These are phyloP conservation scores for Verticillium alfalfae DNA, from an alignment of 2,329 filamentous ascomycete genomes.

Conservation along the genomic window DNA sequence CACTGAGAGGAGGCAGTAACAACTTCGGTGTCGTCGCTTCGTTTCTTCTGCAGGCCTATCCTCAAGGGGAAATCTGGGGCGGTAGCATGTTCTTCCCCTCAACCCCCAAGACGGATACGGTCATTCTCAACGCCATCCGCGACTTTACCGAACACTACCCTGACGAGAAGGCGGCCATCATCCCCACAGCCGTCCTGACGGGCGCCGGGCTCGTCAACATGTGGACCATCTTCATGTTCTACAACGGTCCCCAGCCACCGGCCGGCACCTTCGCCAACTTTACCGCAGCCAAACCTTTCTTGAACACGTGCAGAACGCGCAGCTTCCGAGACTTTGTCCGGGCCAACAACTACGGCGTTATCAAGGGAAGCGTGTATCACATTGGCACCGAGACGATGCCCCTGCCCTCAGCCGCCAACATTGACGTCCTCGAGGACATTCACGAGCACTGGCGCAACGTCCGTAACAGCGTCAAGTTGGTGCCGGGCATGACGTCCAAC, in stretches of 20 bases:
- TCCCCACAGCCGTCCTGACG: slow-evolving; percentile 46
- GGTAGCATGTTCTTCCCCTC: slow-evolving; percentile 32
- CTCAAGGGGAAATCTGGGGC: slow-evolving; percentile 34
- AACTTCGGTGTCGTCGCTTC: slow-evolving; percentile 48
- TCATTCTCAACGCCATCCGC: slow-evolving; percentile 39
- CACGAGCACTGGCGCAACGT: slow-evolving; percentile 26
- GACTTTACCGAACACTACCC: slow-evolving; percentile 53
- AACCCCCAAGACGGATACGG: slow-evolving; percentile 18
- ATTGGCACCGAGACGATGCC: slow-evolving; percentile 31
- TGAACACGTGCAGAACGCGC: slow-evolving; percentile 40
- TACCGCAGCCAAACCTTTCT: slow-evolving; percentile 33
- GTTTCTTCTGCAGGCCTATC: slow-evolving; percentile 36
- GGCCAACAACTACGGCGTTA: slow-evolving; percentile 26
- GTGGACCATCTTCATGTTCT: slow-evolving; percentile 59
- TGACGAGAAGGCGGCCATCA: slow-evolving; percentile 56
- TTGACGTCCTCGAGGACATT: slow-evolving; percentile 20
- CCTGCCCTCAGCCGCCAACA: slow-evolving; percentile 19
- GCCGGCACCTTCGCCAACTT: slow-evolving; percentile 51
- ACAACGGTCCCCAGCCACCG: slow-evolving; percentile 51
- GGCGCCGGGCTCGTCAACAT: slow-evolving; percentile 37
- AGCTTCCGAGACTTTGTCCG: slow-evolving; percentile 40
- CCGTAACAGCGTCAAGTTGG: slow-evolving; percentile 10
- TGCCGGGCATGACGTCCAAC: slow-evolving; percentile 16
- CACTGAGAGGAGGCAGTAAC: slow-evolving; percentile 50
- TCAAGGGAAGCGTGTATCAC: slow-evolving; percentile 27